A percentile compares a stretch with the other conserved stretches of the same genome.
Conservation (phyloP, 495 filamentous ascomycete species). For the Penicillium crystallinum region DNA sequence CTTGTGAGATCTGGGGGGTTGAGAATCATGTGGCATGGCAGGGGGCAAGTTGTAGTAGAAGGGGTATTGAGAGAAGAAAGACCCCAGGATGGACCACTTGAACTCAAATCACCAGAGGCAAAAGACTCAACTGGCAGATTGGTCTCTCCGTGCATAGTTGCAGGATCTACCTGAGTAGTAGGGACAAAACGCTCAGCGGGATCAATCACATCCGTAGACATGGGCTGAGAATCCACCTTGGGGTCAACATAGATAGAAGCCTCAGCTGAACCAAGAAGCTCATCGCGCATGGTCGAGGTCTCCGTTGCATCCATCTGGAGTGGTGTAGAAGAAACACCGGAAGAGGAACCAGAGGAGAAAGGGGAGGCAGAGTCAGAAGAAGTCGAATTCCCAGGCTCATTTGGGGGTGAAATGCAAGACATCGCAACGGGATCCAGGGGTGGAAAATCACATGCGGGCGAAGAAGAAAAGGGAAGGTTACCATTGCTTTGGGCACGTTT, state of each 20-base stretch:
- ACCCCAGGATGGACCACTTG: background rate
- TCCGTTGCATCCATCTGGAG: background rate
- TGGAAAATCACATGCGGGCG: background rate
- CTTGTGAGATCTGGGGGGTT: constrained; percentile 9
- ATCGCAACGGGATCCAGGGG: background rate
- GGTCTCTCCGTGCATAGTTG: background rate
- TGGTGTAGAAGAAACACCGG: background rate
- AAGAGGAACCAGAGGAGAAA: background rate
- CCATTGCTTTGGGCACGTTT: constrained; percentile 31
- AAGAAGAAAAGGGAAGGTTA: constrained; percentile 18
- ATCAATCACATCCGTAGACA: background rate
- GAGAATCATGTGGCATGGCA: constrained; percentile 12
- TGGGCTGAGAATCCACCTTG: background rate
- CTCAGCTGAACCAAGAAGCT: background rate
- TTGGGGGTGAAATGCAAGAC: background rate
- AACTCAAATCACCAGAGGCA: background rate
- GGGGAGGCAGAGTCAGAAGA: background rate
- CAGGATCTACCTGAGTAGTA: background rate
- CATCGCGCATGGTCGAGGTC: background rate
- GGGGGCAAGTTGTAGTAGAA: constrained; percentile 10
- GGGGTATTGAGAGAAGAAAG: background rate
- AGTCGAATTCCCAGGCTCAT: background rate
- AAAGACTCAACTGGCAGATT: background rate
- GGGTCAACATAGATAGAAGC: background rate
- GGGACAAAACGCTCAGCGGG: background rate